Evolutionary conservation across 2,329 filamentous ascomycete genomes (phyloP).

Genomic region (Cytospora piceae): DNA sequence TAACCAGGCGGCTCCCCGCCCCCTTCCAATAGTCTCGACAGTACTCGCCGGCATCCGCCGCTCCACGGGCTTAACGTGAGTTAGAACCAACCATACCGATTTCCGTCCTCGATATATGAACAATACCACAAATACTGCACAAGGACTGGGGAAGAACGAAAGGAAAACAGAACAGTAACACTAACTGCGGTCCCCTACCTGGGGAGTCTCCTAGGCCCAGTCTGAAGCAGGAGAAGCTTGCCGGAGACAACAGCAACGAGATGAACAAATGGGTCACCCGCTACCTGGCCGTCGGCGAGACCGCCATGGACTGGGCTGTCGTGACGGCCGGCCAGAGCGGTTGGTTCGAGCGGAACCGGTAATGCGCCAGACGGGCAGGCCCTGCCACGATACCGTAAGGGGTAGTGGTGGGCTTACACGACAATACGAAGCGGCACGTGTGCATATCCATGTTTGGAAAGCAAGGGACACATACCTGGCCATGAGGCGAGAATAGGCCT

Average conservation of each 20-base stretch:
- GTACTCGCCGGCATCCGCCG: slow-evolving; percentile 97
- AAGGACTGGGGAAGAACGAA: not conserved
- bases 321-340: slow-evolving; percentile 85
- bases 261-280: slow-evolving; percentile 87
- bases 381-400: not conserved
- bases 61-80: slow-evolving; percentile 96
- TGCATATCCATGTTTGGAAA: not conserved
- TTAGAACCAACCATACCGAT: slow-evolving; percentile 39
- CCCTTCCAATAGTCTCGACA: slow-evolving; percentile 74
- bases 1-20: not conserved
- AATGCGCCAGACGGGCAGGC: slow-evolving; percentile 32
- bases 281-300: slow-evolving; percentile 93
- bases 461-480: not conserved
- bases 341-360: slow-evolving; percentile 91
- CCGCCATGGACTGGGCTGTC: slow-evolving; percentile 97
- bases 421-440: not conserved
- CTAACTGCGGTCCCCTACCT: slow-evolving; percentile 50
- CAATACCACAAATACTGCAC: not conserved
- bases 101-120: slow-evolving; percentile 5
- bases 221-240: slow-evolving; percentile 83
- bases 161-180: slow-evolving; percentile 19
- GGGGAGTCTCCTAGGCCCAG: slow-evolving; percentile 64
- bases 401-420: not conserved
- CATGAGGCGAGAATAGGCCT: not conserved
- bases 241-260: slow-evolving; percentile 79